Evolutionary conservation across 2,329 filamentous ascomycete genomes (phyloP).

Genomic region (Fusarium albidum): DNA sequence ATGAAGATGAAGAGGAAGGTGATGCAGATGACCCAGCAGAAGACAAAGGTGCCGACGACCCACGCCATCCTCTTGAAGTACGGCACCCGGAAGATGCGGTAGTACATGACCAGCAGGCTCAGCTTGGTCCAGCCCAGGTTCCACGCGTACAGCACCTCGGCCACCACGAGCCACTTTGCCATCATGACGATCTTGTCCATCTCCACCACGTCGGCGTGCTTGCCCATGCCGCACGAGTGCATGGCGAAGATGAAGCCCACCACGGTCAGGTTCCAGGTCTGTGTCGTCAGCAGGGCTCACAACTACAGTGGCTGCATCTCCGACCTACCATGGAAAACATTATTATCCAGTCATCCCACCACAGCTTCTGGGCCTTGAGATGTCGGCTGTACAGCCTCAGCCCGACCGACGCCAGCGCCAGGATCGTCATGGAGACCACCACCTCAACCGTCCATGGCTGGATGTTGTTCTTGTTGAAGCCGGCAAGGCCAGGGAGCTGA

Average conservation of each 20-base stretch:
- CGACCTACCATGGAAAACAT: conserved; percentile 55
- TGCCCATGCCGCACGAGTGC: conserved; percentile 55
- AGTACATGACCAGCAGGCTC: conserved; percentile 60
- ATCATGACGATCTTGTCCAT: conserved; percentile 50
- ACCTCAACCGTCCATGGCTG: conserved; percentile 54
- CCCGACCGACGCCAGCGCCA: conserved; percentile 49
- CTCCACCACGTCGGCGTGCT: conserved; percentile 52
- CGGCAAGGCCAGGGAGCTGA: conserved; percentile 34
- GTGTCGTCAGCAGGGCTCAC: conserved; percentile 1
- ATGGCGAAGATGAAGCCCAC: conserved; percentile 59
- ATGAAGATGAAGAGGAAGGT: conserved; percentile 61
- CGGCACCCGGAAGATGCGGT: conserved; percentile 57
- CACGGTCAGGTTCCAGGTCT: conserved; percentile 53
- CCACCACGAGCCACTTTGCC: conserved; percentile 57
- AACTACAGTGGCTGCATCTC: background rate
- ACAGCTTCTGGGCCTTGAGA: conserved; percentile 52
- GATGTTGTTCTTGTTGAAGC: conserved; percentile 42
- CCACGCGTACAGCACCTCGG: conserved; percentile 57
- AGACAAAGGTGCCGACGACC: conserved; percentile 51
- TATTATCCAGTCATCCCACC: conserved; percentile 62
- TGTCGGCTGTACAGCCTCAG: conserved; percentile 52
- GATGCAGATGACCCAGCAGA: conserved; percentile 57
- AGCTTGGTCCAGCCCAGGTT: conserved; percentile 60
- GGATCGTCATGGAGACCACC: conserved; percentile 50
- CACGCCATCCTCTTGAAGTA: conserved; percentile 53